Percentiles rank a stretch among this genome's conserved stretches.
Conservation (phyloP, 768 basidiomycete genomes). For the Leccinum fibrillosum region DNA sequence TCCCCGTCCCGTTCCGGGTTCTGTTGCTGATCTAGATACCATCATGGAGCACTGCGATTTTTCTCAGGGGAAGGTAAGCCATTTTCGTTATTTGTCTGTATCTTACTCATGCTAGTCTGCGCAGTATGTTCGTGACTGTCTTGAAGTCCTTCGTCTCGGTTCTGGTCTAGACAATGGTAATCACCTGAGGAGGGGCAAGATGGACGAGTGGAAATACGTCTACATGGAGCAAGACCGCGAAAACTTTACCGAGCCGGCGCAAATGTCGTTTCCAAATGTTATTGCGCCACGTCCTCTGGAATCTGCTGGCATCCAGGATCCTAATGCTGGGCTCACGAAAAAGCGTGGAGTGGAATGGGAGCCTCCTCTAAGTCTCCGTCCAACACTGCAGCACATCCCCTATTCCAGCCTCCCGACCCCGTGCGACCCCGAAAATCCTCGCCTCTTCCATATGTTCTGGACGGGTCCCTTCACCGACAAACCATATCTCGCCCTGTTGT, state of each 20-base stretch:
- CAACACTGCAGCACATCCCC: slow-evolving; percentile 51
- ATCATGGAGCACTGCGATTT: slow-evolving; percentile 95
- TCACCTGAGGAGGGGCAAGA: slow-evolving; percentile 67
- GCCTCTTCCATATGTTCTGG: slow-evolving; percentile 99
- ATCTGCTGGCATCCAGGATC: slow-evolving; percentile 38
- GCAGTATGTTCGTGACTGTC: slow-evolving; percentile 95
- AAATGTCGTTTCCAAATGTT: slow-evolving; percentile 31
- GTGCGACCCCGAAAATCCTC: slow-evolving; percentile 84
- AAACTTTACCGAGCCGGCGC: slow-evolving; percentile 36
- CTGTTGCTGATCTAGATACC: slow-evolving; percentile 83
- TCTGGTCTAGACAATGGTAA: slow-evolving; percentile 83
- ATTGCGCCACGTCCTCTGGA: slow-evolving; percentile 29
- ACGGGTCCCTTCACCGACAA: slow-evolving; percentile 98
- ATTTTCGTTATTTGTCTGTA: not conserved
- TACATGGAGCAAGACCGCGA: slow-evolving; percentile 62
- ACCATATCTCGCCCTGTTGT: slow-evolving; percentile 91
- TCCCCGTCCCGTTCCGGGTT: slow-evolving; percentile 80
- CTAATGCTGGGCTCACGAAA: slow-evolving; percentile 54
- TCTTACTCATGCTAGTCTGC: slow-evolving; percentile 10
- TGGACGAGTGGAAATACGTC: slow-evolving; percentile 86
- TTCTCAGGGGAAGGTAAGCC: slow-evolving; percentile 62
- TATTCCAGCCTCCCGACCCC: slow-evolving; percentile 53
- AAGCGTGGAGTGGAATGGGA: slow-evolving; percentile 66
- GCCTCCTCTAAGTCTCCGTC: slow-evolving; percentile 41
- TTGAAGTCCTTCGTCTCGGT: slow-evolving; percentile 91